phyloP scores from a whole-genome alignment of 768 basidiomycete genomes.

The Rhodocollybia butyracea region DNA sequence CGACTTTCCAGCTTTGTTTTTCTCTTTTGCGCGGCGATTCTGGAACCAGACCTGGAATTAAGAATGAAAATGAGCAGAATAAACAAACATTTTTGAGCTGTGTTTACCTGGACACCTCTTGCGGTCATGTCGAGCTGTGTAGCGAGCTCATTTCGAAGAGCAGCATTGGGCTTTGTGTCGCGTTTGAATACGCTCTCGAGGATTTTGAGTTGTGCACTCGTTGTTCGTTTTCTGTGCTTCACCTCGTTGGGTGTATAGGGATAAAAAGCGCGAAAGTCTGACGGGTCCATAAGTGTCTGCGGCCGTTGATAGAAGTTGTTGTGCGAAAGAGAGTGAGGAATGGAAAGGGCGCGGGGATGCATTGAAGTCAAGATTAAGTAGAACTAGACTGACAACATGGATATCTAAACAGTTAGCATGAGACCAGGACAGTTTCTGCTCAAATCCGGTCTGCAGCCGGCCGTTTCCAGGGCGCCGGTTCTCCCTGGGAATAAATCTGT shows the following conservation, averaged over 20 bases:
- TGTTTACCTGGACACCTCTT: constrained; percentile 83
- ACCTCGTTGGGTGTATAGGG: constrained; percentile 91
- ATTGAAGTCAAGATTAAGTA: constrained; percentile 13
- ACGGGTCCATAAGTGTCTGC: constrained; percentile 58
- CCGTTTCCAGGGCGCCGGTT: constrained; percentile 25
- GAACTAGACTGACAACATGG: constrained; percentile 13
- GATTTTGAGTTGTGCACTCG: constrained; percentile 81
- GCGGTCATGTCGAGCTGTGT: constrained; percentile 87
- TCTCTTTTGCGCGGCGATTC: constrained; percentile 79
- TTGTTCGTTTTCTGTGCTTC: constrained; percentile 91
- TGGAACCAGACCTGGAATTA: constrained; percentile 7
- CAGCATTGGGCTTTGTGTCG: constrained; percentile 90
- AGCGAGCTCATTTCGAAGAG: constrained; percentile 76
- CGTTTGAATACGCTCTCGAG: constrained; percentile 84
- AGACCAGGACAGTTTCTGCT: constrained; percentile 12
- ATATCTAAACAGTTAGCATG: constrained; percentile 8
- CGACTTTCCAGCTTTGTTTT: constrained; percentile 52
- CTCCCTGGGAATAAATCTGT: constrained; percentile 11
- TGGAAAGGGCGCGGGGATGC: constrained; percentile 24
- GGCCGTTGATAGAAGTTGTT: constrained; percentile 36
- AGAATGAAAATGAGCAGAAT: constrained; percentile 7
- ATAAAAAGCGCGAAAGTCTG: constrained; percentile 81
- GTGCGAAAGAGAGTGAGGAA: constrained; percentile 28
- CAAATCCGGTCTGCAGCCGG: constrained; percentile 10
- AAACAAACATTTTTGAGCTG: background rate